phyloP scores from a whole-genome alignment of 805 yeast species.

The Spathaspora sp. region DNA sequence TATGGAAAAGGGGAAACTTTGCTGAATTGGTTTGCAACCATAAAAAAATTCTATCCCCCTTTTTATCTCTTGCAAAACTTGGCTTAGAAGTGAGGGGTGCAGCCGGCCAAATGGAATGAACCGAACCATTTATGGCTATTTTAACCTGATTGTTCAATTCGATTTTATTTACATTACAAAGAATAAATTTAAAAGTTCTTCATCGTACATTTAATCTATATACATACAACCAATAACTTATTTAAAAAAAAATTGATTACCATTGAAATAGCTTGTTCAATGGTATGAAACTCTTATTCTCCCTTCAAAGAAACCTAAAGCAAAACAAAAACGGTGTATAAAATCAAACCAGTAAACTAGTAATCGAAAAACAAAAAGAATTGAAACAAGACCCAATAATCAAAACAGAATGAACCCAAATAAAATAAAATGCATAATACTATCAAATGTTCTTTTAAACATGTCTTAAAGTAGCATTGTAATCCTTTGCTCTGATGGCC shows the following conservation, averaged over 20 bases:
- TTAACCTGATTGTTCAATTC: too few species aligned
- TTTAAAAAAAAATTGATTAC: background rate
- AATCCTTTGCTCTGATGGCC: conserved; percentile 7
- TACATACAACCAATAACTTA: background rate
- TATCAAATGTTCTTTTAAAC: background rate
- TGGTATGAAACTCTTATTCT: background rate
- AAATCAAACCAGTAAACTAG: background rate
- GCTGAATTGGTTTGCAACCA: background rate
- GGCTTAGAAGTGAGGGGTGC: background rate
- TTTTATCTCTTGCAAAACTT: background rate
- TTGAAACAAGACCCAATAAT: background rate
- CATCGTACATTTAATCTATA: background rate
- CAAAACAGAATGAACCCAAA: background rate
- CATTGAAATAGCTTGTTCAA: background rate
- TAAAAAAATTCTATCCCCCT: background rate
- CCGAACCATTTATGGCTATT: background rate
- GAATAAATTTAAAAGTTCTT: background rate
- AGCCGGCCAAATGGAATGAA: background rate
- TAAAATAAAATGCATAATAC: background rate
- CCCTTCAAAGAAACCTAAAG: background rate
- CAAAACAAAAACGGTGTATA: background rate
- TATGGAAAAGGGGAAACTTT: background rate
- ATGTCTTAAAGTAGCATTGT: conserved; percentile 6
- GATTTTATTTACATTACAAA: background rate
- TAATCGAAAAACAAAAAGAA: background rate